These are phyloP conservation scores for Thalassiosira hispida DNA, from an alignment of 352 stramenopile species.

Conservation along the genomic window DNA sequence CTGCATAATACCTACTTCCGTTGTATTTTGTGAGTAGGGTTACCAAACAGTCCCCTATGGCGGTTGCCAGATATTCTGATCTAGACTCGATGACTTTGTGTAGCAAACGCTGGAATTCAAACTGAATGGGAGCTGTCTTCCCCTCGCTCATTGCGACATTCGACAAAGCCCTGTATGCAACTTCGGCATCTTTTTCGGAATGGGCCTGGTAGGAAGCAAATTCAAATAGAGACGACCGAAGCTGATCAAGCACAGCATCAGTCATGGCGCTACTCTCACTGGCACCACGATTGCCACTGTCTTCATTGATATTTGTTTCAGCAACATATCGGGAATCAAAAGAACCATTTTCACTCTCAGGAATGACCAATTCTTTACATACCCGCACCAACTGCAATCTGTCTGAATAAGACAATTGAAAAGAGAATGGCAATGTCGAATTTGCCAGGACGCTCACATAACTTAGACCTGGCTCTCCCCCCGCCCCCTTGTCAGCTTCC, in stretches of 20 bases:
- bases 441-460: conserved; percentile 2
- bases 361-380: conserved; percentile 29
- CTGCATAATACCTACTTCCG: conserved; percentile 29
- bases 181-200: conserved; percentile 20
- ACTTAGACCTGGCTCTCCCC: background rate
- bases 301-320: background rate
- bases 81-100: conserved; percentile 16
- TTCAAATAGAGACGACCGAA: conserved; percentile 26
- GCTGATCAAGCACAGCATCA: conserved; percentile 6
- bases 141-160: conserved; percentile 20
- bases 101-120: conserved; percentile 33
- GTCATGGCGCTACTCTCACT: background rate
- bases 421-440: conserved; percentile 40
- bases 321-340: background rate
- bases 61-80: conserved; percentile 3
- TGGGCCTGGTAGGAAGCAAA: conserved; percentile 36
- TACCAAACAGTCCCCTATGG: conserved; percentile 7
- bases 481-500: background rate
- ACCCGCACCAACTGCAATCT: conserved; percentile 31
- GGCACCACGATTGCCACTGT: background rate
- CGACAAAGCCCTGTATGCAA: conserved; percentile 24
- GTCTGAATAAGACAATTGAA: conserved; percentile 34
- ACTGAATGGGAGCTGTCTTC: conserved; percentile 1
- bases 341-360: conserved; percentile 1
- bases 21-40: conserved; percentile 31